Conservation (phyloP, 371 early-diverging fungal species). For the Catenaria anguillulae region DNA sequence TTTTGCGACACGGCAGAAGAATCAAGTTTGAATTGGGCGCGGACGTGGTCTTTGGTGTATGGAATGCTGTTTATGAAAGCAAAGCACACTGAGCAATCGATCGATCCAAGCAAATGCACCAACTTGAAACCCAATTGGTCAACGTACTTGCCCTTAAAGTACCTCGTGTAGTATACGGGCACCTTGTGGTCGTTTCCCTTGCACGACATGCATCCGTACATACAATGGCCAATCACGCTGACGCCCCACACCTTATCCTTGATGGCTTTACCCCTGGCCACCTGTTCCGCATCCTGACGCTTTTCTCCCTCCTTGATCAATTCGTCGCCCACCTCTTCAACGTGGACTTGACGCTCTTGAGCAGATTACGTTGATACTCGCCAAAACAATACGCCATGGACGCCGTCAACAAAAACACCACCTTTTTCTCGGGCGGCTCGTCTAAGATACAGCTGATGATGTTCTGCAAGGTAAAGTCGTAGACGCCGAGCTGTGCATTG, state of each 20-base stretch:
- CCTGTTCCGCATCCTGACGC: no score
- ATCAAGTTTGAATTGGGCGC: slow-evolving; percentile 17
- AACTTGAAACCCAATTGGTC: no score
- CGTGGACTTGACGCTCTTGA: slow-evolving; percentile 14
- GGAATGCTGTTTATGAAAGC: slow-evolving; percentile 16
- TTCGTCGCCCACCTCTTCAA: no score
- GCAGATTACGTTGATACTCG: slow-evolving; percentile 15
- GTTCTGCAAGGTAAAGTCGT: slow-evolving; percentile 19
- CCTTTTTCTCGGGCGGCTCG: slow-evolving; percentile 16
- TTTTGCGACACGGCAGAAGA: no score
- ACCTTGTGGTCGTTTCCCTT: slow-evolving; percentile 20
- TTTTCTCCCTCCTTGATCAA: no score
- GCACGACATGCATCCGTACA: slow-evolving; percentile 20
- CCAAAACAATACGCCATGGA: slow-evolving; percentile 22
- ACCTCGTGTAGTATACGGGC: slow-evolving; percentile 21
- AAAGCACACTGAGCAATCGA: no score
- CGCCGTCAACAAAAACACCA: slow-evolving; percentile 19
- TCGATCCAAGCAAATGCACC: no score
- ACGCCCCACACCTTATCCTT: slow-evolving; percentile 17
- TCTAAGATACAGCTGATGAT: slow-evolving; percentile 17
- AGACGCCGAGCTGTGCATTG: slow-evolving; percentile 20
- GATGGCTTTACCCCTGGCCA: slow-evolving; percentile 11
- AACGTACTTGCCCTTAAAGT: slow-evolving; percentile 14
- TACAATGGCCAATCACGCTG: slow-evolving; percentile 19
- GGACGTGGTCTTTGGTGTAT: slow-evolving; percentile 11